These are phyloP conservation scores for Colletotrichum paranaense DNA, from an alignment of 2,329 filamentous ascomycete genomes.

Conservation along the genomic window DNA sequence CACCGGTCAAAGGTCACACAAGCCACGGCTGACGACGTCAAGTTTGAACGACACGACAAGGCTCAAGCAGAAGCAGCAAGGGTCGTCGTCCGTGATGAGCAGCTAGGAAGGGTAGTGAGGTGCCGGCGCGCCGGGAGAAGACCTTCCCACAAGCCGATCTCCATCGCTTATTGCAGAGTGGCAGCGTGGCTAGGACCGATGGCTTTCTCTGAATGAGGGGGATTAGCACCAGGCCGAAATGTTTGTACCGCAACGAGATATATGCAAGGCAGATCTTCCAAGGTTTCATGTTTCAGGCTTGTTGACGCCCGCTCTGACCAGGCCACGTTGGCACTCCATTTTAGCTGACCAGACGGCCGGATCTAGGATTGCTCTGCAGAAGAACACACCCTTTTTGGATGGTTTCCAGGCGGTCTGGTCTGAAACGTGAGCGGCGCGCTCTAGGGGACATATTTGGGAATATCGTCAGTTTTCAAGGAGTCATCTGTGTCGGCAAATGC, in stretches of 20 bases:
- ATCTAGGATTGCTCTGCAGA: slow-evolving; percentile 11
- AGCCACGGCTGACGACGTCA: not conserved
- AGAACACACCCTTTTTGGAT: slow-evolving; percentile 1
- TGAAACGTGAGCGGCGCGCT: slow-evolving; percentile 23
- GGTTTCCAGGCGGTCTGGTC: slow-evolving; percentile 6
- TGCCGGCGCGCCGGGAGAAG: slow-evolving; percentile 18
- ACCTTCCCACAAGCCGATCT: slow-evolving; percentile 30
- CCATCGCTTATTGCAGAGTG: slow-evolving; percentile 21
- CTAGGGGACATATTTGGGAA: slow-evolving; percentile 9
- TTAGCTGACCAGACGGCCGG: slow-evolving; percentile 31
- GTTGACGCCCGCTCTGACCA: slow-evolving; percentile 31
- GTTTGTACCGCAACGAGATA: not conserved
- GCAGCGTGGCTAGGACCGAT: slow-evolving; percentile 8
- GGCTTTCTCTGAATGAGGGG: not conserved
- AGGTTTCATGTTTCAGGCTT: slow-evolving; percentile 34
- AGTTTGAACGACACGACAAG: not conserved
- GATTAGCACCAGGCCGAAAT: not conserved
- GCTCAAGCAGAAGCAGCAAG: not conserved
- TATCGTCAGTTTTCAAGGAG: slow-evolving; percentile 15
- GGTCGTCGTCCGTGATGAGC: slow-evolving; percentile 6
- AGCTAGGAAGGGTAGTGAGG: slow-evolving; percentile 6
- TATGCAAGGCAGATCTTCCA: slow-evolving; percentile 32
- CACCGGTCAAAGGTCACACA: not conserved
- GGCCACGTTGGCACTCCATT: slow-evolving; percentile 30
- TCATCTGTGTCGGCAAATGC: not conserved